Percentiles rank a stretch among this genome's conserved stretches.
phyloP scores from a whole-genome alignment of 1,284 basidiomycete genomes.

The Trichosporon sp. region DNA sequence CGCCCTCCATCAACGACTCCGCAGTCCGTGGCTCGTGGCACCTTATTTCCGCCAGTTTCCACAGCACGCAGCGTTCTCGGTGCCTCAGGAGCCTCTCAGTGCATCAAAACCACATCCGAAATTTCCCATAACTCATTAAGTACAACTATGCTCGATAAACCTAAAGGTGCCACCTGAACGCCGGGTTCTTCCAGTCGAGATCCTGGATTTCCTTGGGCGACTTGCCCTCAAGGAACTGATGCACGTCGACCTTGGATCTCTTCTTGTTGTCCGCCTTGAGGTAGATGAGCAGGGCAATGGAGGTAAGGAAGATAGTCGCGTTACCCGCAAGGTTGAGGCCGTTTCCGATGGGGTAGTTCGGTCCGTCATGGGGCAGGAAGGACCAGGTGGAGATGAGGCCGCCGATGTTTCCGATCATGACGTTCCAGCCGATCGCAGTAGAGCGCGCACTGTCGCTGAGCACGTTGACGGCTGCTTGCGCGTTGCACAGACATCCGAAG shows the following conservation, averaged over 20 bases:
- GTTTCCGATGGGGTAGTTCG: slow-evolving; percentile 30
- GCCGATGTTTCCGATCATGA: slow-evolving; percentile 36
- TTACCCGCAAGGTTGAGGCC: slow-evolving; percentile 31
- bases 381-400: slow-evolving; percentile 39
- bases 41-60: background rate
- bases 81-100: background rate
- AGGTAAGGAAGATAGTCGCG: slow-evolving; percentile 24
- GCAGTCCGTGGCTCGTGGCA: background rate
- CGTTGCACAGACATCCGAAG: slow-evolving; percentile 27
- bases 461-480: slow-evolving; percentile 22
- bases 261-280: slow-evolving; percentile 29
- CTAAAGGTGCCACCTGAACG: slow-evolving; percentile 30
- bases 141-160: background rate
- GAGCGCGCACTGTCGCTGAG: slow-evolving; percentile 26
- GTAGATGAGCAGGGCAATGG: slow-evolving; percentile 22
- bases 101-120: background rate
- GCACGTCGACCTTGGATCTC: slow-evolving; percentile 24
- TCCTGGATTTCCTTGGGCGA: slow-evolving; percentile 27
- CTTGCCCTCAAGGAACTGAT: slow-evolving; percentile 20
- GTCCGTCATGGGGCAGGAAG: slow-evolving; percentile 32
- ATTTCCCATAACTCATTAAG: slow-evolving; percentile 2
- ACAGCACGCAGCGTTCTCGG: background rate
- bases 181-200: slow-evolving; percentile 33
- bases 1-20: no score
- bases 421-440: slow-evolving; percentile 30